Evolutionary conservation across 306 rosid genomes (phyloP).

Genomic region (Sesbania bispinosa): DNA sequence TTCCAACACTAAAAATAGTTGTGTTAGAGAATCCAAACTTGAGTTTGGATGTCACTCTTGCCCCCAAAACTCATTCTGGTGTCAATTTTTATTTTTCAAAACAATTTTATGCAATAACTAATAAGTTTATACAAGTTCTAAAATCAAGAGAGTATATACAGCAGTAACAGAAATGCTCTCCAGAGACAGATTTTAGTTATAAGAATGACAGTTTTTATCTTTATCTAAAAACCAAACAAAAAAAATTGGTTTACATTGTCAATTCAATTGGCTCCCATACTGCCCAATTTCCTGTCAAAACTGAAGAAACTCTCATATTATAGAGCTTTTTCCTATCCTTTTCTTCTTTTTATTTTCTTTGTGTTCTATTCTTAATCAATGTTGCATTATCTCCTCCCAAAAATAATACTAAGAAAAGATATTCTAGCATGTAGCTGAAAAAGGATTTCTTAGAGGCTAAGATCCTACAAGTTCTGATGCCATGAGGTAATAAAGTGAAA

Average conservation of each 20-base stretch:
- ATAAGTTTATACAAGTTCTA: background rate
- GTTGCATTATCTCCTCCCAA: background rate
- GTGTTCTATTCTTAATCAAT: background rate
- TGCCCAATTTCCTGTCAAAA: background rate
- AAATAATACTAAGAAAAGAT: background rate
- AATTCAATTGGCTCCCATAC: background rate
- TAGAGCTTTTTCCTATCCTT: background rate
- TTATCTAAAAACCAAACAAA: background rate
- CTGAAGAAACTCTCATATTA: background rate
- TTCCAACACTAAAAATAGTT: too few relatives aligned
- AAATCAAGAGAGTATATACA: background rate
- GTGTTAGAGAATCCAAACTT: too few relatives aligned
- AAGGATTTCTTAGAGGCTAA: slow-evolving; percentile 19
- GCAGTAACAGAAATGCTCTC: background rate
- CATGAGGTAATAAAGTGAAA: slow-evolving; percentile 18
- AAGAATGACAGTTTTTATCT: background rate
- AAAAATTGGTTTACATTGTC: background rate
- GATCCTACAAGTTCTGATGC: slow-evolving; percentile 1
- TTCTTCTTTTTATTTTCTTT: background rate
- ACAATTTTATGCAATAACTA: background rate
- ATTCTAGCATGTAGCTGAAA: background rate
- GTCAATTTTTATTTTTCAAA: background rate
- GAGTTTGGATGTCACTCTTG: background rate
- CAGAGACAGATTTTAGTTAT: background rate
- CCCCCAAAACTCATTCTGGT: background rate